Conservation (phyloP, 768 basidiomycete genomes). For the Nidularia sp. region DNA sequence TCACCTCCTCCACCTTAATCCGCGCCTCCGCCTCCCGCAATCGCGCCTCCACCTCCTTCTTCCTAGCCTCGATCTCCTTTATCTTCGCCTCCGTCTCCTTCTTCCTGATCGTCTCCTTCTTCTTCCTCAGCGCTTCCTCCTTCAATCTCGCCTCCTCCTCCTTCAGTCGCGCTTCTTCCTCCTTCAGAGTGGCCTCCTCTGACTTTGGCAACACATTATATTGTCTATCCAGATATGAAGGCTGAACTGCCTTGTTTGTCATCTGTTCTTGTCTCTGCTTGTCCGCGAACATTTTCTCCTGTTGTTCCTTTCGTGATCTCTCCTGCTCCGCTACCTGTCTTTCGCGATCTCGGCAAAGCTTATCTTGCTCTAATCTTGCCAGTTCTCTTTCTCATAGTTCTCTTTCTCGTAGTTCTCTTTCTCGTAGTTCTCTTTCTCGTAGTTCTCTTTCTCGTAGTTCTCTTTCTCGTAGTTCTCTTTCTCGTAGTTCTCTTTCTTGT, state of each 20-base stretch:
- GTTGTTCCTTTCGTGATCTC: conserved; percentile 13
- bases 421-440: too few relatives aligned
- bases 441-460: too few relatives aligned
- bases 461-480: too few relatives aligned
- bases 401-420: too few relatives aligned
- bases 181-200: conserved; percentile 16
- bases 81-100: conserved; percentile 29
- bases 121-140: conserved; percentile 11
- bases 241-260: too few relatives aligned
- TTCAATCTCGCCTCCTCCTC: conserved; percentile 15
- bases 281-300: conserved; percentile 12
- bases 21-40: conserved; percentile 19
- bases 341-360: conserved; percentile 3
- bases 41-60: conserved; percentile 12
- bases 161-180: conserved; percentile 11
- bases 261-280: conserved; percentile 7
- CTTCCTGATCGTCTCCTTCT: conserved; percentile 22
- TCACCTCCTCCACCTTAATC: conserved; percentile 20
- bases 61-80: conserved; percentile 14
- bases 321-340: conserved; percentile 4
- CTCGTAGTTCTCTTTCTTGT: too few relatives aligned
- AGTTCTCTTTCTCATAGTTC: conserved; percentile 7
- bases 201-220: conserved; percentile 3
- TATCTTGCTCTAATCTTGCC: conserved; percentile 9
- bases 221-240: too few relatives aligned